Evolutionary conservation across 768 basidiomycete species (phyloP).

Genomic region (Tephrocybe sp.): DNA sequence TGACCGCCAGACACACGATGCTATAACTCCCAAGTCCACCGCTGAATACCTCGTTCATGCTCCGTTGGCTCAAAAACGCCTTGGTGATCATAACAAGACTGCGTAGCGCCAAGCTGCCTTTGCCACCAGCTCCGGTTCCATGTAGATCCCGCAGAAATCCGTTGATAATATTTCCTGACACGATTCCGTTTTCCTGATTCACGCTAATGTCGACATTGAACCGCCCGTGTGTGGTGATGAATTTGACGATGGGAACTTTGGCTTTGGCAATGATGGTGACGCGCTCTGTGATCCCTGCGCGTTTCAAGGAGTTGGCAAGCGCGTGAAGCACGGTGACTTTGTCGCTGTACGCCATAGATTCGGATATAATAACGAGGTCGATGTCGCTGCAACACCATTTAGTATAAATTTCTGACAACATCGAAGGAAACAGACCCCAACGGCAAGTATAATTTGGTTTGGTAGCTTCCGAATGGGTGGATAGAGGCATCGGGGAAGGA

Average conservation of each 20-base stretch:
- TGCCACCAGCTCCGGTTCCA: conserved; percentile 19
- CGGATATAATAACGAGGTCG: conserved; percentile 86
- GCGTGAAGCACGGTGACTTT: conserved; percentile 69
- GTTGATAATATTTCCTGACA: conserved; percentile 76
- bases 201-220: conserved; percentile 93
- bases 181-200: conserved; percentile 84
- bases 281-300: conserved; percentile 64
- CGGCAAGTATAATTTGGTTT: conserved; percentile 92
- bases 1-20: conserved; percentile 89
- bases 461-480: conserved; percentile 87
- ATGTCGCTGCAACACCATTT: conserved; percentile 67
- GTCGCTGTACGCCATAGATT: conserved; percentile 68
- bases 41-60: conserved; percentile 97
- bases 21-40: conserved; percentile 94
- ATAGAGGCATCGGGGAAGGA: conserved; percentile 79
- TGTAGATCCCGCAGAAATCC: conserved; percentile 70
- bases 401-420: conserved; percentile 1
- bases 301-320: conserved; percentile 76
- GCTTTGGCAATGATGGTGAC: conserved; percentile 91
- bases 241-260: conserved; percentile 96
- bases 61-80: conserved; percentile 82
- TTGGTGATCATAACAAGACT: conserved; percentile 87
- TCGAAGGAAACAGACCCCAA: conserved; percentile 60
- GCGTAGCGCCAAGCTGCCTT: conserved; percentile 64
- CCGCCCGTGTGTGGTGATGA: conserved; percentile 75